Base-by-base conservation (phyloP, 2,329 filamentous ascomycete genomes). In the Corynespora cassiicola region DNA sequence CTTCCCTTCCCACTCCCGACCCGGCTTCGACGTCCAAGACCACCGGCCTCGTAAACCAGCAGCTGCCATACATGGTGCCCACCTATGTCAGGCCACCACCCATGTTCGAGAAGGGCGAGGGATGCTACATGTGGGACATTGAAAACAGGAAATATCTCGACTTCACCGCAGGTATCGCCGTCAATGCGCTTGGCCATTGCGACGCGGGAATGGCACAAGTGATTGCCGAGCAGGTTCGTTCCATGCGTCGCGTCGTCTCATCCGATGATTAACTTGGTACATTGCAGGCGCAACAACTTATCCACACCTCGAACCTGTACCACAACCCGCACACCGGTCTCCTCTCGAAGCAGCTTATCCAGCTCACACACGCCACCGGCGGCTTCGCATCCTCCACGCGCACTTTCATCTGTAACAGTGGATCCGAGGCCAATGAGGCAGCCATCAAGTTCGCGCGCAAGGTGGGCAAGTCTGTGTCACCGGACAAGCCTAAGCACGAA, bases 371-470 rank as follows among this genome's bases (percentile, higher is more conserved):
- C 36, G 82, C 86, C 57, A 85, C 87, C 0, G 90, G 90, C 25
- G 87, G 79, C 51, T 96, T 97, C 87, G 82, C 87, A 54, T 82
- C 86, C 61, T 90, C 87, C 12, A 76, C 80, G 14, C 82, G 88
- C 39, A 90, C 89, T 2, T 99, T 99, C 65, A 81, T 99, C 52
- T 96, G 90, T 76, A 99, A 99, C 74, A 96, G 91, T 4, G 94
- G 94, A 43, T 89, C 88, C 44, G 94, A 99, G 73, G 94, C 94
- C 64, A 99, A 99, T 69, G 94, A 99, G 74, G 94, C 92, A 1
- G 94, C 92, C 22, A 87, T 99, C 68, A 99, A 99, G 70, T 97
- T 99, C 61, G 88, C 92, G 14, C 83, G 94, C 56, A 99, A 99
- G 72, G 85, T 87, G 15, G 91, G 90, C 56, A 92, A 92, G 69